These are phyloP conservation scores for Sporisorium reilianum DNA, from an alignment of 1,284 basidiomycete genomes.

Conservation along the genomic window DNA sequence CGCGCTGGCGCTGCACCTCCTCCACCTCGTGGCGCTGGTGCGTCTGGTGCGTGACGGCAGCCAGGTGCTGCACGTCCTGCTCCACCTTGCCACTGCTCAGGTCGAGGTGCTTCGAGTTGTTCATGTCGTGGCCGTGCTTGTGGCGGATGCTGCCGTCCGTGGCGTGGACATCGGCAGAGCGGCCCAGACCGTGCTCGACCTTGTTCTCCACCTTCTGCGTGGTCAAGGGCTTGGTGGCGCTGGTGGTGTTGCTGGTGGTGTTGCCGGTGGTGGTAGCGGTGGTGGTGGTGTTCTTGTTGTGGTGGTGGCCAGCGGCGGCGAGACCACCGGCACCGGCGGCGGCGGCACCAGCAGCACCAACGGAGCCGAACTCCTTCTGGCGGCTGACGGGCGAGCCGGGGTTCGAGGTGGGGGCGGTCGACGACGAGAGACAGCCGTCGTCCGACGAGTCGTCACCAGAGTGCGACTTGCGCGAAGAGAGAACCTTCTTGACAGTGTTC, in stretches of 20 bases:
- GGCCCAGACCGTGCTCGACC: constrained; percentile 48
- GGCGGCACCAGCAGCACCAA: constrained; percentile 14
- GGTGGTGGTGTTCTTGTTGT: not conserved
- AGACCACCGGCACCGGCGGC: constrained; percentile 4
- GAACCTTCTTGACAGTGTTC: constrained; percentile 54
- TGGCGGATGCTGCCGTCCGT: constrained; percentile 49
- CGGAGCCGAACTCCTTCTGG: constrained; percentile 26
- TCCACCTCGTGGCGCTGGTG: constrained; percentile 69
- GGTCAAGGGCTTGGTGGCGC: constrained; percentile 10
- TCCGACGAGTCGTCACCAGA: constrained; percentile 43
- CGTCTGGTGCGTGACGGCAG: constrained; percentile 62
- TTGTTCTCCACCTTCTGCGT: constrained; percentile 43
- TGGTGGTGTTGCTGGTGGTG: constrained; percentile 12
- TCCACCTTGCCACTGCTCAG: constrained; percentile 61
- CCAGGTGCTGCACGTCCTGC: constrained; percentile 69
- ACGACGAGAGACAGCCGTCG: constrained; percentile 30
- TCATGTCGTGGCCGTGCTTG: constrained; percentile 47
- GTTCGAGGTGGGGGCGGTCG: constrained; percentile 45
- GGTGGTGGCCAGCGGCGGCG: too few species aligned
- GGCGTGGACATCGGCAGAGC: constrained; percentile 44
- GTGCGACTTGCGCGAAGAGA: constrained; percentile 38
- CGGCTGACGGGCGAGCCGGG: constrained; percentile 30
- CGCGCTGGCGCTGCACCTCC: constrained; percentile 67
- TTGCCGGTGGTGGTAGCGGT: constrained; percentile 13
- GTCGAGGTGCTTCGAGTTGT: constrained; percentile 53